Conservation (phyloP, 352 stramenopile genomes). For the Thraustochytrium sp. region DNA sequence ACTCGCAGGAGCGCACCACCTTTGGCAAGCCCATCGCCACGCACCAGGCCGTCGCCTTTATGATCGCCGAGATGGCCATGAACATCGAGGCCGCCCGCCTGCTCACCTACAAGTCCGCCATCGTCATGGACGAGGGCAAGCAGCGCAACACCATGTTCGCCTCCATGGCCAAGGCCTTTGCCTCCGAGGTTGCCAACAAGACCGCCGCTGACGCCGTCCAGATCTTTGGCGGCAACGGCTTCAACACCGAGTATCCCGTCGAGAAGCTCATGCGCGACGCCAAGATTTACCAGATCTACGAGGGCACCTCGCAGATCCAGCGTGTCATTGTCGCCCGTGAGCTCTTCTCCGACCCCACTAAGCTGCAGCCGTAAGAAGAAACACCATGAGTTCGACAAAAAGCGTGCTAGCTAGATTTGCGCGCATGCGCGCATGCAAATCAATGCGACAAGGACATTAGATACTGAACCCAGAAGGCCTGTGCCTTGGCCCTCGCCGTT, state of each 20-base stretch:
- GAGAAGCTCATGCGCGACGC: conserved; percentile 82
- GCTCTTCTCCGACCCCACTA: conserved; percentile 58
- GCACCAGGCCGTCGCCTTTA: conserved; percentile 73
- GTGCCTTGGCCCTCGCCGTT: no score
- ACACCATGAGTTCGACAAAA: neutral
- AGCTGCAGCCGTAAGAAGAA: conserved; percentile 38
- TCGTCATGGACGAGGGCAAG: conserved; percentile 72
- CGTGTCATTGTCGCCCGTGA: conserved; percentile 80
- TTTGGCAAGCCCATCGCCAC: conserved; percentile 59
- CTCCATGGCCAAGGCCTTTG: conserved; percentile 82
- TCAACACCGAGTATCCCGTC: conserved; percentile 84
- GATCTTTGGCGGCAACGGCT: conserved; percentile 78
- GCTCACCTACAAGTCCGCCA: conserved; percentile 77
- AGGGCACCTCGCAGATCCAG: conserved; percentile 82
- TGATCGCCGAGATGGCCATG: conserved; percentile 80
- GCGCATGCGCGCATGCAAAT: neutral
- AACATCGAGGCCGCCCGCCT: conserved; percentile 71
- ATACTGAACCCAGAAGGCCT: no score
- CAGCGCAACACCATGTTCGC: conserved; percentile 79
- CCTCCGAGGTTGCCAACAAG: conserved; percentile 74
- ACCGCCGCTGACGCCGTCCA: conserved; percentile 75
- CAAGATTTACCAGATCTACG: conserved; percentile 86
- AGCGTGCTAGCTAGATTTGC: neutral
- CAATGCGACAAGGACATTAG: no score
- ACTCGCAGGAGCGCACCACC: conserved; percentile 72